Evolutionary conservation across 345 rosid species (phyloP).

Genomic region (Aquilaria yunnanensis): DNA sequence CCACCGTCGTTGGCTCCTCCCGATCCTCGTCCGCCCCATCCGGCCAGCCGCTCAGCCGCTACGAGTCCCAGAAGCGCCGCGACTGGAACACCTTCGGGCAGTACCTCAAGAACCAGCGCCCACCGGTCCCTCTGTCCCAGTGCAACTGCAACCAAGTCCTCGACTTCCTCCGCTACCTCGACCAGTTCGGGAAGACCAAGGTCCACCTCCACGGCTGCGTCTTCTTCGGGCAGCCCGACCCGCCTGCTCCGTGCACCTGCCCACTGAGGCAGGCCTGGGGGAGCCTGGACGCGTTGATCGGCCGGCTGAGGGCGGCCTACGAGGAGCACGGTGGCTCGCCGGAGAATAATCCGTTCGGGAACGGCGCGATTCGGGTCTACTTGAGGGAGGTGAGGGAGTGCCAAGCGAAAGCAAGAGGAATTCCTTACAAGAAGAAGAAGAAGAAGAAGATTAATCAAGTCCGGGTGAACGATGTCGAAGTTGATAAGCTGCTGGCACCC

Average conservation of each 20-base stretch:
- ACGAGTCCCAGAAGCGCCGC: conserved; percentile 76
- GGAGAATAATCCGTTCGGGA: conserved; percentile 70
- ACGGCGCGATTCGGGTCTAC: conserved; percentile 67
- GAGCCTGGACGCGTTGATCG: conserved; percentile 83
- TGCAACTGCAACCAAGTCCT: conserved; percentile 62
- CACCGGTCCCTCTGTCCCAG: conserved; percentile 46
- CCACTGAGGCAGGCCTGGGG: conserved; percentile 91
- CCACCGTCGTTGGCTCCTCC: conserved; percentile 25
- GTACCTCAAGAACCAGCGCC: conserved; percentile 69
- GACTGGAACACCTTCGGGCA: conserved; percentile 92
- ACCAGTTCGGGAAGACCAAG: conserved; percentile 84
- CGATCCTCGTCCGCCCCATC: conserved; percentile 29
- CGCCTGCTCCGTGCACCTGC: conserved; percentile 83
- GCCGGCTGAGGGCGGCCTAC: conserved; percentile 77
- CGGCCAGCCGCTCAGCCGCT: conserved; percentile 55
- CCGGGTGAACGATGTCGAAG: conserved; percentile 25
- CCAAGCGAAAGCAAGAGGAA: conserved; percentile 84
- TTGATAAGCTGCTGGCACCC: conserved; percentile 15
- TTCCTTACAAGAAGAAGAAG: conserved; percentile 74
- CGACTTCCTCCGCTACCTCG: conserved; percentile 66
- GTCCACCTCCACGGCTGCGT: conserved; percentile 67
- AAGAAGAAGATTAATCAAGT: conserved; percentile 45
- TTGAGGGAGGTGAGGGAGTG: conserved; percentile 71
- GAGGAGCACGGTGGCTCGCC: conserved; percentile 73
- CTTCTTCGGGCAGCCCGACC: conserved; percentile 79